phyloP scores from a whole-genome alignment of 2,329 filamentous ascomycete genomes.

The Magnaporthiopsis rhizophila region DNA sequence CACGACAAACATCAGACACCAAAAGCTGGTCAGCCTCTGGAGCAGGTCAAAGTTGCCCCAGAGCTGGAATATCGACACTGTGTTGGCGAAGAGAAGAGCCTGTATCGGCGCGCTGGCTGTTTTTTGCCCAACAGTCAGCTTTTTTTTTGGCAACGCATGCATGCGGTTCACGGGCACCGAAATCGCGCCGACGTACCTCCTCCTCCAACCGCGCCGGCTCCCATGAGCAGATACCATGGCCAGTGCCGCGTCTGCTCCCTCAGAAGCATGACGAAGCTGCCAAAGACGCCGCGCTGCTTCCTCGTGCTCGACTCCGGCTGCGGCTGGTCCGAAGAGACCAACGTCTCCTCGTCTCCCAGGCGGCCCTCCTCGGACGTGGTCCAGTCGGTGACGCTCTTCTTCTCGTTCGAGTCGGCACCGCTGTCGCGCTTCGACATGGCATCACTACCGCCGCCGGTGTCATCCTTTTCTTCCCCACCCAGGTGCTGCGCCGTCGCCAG shows the following conservation, averaged over 20 bases:
- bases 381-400: slow-evolving; percentile 26
- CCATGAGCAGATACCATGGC: slow-evolving; percentile 37
- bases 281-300: slow-evolving; percentile 30
- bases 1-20: slow-evolving; percentile 56
- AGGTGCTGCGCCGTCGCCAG: slow-evolving; percentile 57
- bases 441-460: slow-evolving; percentile 28
- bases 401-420: slow-evolving; percentile 21
- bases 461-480: slow-evolving; percentile 30
- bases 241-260: slow-evolving; percentile 44
- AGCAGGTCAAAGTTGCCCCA: slow-evolving; percentile 23
- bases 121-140: slow-evolving; percentile 19
- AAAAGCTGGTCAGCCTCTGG: slow-evolving; percentile 42
- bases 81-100: slow-evolving; percentile 46
- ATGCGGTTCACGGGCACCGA: slow-evolving; percentile 21
- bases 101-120: slow-evolving; percentile 30
- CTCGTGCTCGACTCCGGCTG: slow-evolving; percentile 18
- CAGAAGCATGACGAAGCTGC: slow-evolving; percentile 46
- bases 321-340: slow-evolving; percentile 18
- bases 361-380: slow-evolving; percentile 28
- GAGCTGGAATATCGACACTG: slow-evolving; percentile 42
- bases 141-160: slow-evolving; percentile 13
- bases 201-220: slow-evolving; percentile 31
- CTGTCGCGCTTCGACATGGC: background rate
- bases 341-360: background rate
- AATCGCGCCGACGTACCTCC: slow-evolving; percentile 21